phyloP scores from a whole-genome alignment of 805 yeast species.

The Metschnikowia anglica region DNA sequence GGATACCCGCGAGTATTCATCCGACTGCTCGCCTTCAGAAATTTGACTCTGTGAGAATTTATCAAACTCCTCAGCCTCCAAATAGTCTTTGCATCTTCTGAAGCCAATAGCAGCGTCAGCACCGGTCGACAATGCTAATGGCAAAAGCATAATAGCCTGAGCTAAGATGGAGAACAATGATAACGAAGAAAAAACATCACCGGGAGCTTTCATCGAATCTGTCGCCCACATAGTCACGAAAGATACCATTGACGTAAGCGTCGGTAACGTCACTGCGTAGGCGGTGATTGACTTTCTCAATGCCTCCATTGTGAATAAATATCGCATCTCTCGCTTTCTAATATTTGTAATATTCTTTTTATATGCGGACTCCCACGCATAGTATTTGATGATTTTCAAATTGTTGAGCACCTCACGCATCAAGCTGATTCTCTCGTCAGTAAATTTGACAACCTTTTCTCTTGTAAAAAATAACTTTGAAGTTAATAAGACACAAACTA shows the following conservation, averaged over 20 bases:
- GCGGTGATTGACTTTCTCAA: slow-evolving; percentile 59
- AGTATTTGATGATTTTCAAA: slow-evolving; percentile 79
- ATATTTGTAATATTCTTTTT: slow-evolving; percentile 50
- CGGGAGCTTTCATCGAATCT: slow-evolving; percentile 45
- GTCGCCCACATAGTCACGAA: slow-evolving; percentile 40
- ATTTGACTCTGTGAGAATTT: slow-evolving; percentile 30
- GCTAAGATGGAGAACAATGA: slow-evolving; percentile 64
- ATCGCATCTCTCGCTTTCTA: slow-evolving; percentile 60
- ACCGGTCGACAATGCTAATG: slow-evolving; percentile 65
- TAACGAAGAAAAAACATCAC: slow-evolving; percentile 66
- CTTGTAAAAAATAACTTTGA: slow-evolving; percentile 47
- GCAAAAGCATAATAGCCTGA: slow-evolving; percentile 63
- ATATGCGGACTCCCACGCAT: slow-evolving; percentile 90
- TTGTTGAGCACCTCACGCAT: slow-evolving; percentile 78
- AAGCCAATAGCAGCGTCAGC: slow-evolving; percentile 67
- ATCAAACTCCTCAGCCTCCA: slow-evolving; percentile 47
- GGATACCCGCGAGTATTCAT: slow-evolving; percentile 37
- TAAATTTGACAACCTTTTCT: slow-evolving; percentile 53
- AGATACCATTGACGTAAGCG: slow-evolving; percentile 64
- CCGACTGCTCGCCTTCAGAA: slow-evolving; percentile 28
- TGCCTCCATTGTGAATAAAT: slow-evolving; percentile 62
- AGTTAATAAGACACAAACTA: slow-evolving; percentile 46
- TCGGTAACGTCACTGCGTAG: slow-evolving; percentile 65
- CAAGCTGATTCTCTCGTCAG: slow-evolving; percentile 73
- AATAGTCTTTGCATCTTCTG: slow-evolving; percentile 52